Percentiles rank a stretch among this genome's conserved stretches.
Conservation (phyloP, 2,329 filamentous ascomycete species). For the Beauveria pseudobassiana region DNA sequence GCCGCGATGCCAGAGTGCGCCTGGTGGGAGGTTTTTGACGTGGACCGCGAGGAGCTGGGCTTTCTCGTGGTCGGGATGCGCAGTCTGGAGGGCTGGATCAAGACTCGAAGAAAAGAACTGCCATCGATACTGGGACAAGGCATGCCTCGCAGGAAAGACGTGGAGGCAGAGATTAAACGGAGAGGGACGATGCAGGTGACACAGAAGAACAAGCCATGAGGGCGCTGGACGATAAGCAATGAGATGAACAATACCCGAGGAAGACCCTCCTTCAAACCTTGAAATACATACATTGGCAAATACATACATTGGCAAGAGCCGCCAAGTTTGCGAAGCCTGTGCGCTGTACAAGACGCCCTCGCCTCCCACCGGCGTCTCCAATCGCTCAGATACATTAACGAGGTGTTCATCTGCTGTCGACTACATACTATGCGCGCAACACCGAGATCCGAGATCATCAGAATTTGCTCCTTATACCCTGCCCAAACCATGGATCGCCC, state of each 20-base stretch:
- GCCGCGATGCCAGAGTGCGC: conserved; percentile 74
- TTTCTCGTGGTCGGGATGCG: conserved; percentile 82
- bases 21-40: conserved; percentile 99
- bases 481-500: too few relatives aligned
- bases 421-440: too few relatives aligned
- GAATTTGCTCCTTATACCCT: too few relatives aligned
- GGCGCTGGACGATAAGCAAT: conserved; percentile 19
- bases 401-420: too few relatives aligned
- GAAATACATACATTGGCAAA: too few relatives aligned
- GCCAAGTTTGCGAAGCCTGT: too few relatives aligned
- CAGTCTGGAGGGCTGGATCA: conserved; percentile 67
- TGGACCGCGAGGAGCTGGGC: conserved; percentile 87
- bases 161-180: conserved; percentile 49
- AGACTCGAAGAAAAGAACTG: conserved; percentile 50
- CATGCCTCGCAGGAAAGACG: conserved; percentile 49
- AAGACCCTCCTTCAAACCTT: too few relatives aligned
- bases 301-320: too few relatives aligned
- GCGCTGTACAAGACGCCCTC: too few relatives aligned
- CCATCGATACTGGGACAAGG: conserved; percentile 34
- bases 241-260: not conserved
- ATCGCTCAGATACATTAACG: too few relatives aligned
- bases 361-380: too few relatives aligned
- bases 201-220: conserved; percentile 4
- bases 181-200: not conserved
- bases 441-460: too few relatives aligned